Conservation (phyloP, 208 protist genomes). For the Trypanosoma scelopori region DNA sequence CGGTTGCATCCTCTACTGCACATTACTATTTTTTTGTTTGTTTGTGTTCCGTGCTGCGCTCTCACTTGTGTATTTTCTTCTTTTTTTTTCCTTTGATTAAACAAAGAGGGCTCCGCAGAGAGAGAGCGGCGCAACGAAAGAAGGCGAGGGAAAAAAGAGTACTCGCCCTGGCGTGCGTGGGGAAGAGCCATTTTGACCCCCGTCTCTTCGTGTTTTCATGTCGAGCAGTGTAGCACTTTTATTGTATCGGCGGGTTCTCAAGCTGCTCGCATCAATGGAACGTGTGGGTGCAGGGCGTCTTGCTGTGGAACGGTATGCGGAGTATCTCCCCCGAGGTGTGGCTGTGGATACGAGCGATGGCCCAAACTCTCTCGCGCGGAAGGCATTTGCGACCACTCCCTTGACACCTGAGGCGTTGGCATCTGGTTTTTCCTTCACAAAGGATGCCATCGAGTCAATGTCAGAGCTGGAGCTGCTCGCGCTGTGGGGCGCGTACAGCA, state of each 20-base stretch:
- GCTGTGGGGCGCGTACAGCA: constrained; percentile 38
- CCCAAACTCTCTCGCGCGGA: constrained; percentile 26
- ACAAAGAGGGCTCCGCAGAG: too few relatives aligned
- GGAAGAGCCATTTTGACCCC: neutral
- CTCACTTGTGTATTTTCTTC: too few relatives aligned
- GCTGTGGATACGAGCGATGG: constrained; percentile 26
- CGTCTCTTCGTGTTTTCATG: constrained; percentile 4
- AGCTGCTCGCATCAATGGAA: constrained; percentile 7
- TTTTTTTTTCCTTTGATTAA: too few relatives aligned
- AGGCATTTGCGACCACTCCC: constrained; percentile 33
- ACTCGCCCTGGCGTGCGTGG: too few relatives aligned
- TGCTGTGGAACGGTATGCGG: constrained; percentile 36
- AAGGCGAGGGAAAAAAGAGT: neutral
- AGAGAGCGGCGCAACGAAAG: too few relatives aligned
- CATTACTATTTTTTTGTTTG: too few relatives aligned
- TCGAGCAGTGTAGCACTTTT: constrained; percentile 3
- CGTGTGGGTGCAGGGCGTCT: constrained; percentile 17
- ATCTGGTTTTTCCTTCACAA: constrained; percentile 54
- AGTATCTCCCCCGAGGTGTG: constrained; percentile 43
- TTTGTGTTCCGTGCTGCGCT: too few relatives aligned
- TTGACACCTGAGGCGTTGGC: constrained; percentile 22
- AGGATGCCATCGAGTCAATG: constrained; percentile 36
- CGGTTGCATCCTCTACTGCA: too few relatives aligned
- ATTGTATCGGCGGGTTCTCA: constrained; percentile 21
- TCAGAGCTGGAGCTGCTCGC: constrained; percentile 45